Evolutionary conservation across 495 filamentous ascomycete genomes (phyloP).

Genomic region (Penicillium pancosmium): DNA sequence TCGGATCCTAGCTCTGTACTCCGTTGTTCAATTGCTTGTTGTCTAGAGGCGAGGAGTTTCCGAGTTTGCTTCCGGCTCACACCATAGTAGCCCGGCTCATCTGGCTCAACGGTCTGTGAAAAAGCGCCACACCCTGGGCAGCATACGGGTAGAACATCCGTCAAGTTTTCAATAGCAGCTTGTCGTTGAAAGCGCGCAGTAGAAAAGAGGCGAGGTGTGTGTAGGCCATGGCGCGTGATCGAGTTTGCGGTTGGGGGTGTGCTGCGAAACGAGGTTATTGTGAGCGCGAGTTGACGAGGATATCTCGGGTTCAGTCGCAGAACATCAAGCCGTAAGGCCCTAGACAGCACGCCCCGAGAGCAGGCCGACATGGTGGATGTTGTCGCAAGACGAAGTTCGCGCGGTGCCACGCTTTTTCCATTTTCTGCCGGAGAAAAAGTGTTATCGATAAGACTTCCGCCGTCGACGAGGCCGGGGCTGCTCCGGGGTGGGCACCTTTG

Average conservation of each 20-base stretch:
- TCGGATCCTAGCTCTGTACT: conserved; percentile 15
- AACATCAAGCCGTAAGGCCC: conserved; percentile 14
- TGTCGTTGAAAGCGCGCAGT: conserved; percentile 12
- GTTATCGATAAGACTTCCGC: conserved; percentile 27
- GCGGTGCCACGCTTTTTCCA: conserved; percentile 26
- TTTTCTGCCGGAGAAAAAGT: conserved; percentile 22
- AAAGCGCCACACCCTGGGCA: conserved; percentile 92
- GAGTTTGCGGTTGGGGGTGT: neutral
- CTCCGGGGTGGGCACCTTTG: neutral
- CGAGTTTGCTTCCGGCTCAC: conserved; percentile 51
- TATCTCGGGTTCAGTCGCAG: neutral
- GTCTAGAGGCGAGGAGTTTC: conserved; percentile 38
- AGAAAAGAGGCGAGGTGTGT: conserved; percentile 27
- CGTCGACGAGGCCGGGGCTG: neutral
- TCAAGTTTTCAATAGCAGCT: conserved; percentile 7
- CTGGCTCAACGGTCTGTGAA: conserved; percentile 68
- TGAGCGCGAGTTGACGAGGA: neutral
- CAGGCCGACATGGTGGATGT: conserved; percentile 36
- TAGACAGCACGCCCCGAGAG: conserved; percentile 32
- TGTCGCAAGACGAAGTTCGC: conserved; percentile 14
- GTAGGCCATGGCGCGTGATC: neutral
- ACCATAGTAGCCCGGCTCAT: conserved; percentile 77
- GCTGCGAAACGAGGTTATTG: conserved; percentile 11
- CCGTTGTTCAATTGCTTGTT: conserved; percentile 45
- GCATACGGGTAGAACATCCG: conserved; percentile 37